Conservation (phyloP, 371 early-diverging fungal species). For the Lichtheimia hyalospora region DNA sequence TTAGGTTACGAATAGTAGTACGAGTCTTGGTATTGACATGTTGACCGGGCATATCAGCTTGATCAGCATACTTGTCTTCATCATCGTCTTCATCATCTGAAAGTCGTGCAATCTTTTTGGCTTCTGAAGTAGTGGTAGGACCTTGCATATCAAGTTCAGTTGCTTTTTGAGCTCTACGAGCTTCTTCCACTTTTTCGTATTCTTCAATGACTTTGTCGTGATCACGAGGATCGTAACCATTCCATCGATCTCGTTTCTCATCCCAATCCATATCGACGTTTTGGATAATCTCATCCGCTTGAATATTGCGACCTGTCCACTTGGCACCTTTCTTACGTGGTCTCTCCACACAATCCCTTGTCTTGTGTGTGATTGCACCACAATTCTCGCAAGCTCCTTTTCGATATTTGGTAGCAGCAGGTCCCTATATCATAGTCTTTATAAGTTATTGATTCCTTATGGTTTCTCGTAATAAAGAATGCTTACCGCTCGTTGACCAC, state of each 20-base stretch:
- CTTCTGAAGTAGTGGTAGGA: constrained; percentile 52
- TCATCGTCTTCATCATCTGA: constrained; percentile 77
- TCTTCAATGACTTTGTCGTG: constrained; percentile 81
- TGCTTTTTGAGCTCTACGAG: constrained; percentile 80
- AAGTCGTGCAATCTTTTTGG: constrained; percentile 53
- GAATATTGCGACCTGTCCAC: constrained; percentile 84
- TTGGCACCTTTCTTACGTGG: constrained; percentile 90
- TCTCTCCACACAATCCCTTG: constrained; percentile 92
- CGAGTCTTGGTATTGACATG: constrained; percentile 89
- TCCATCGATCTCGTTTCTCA: constrained; percentile 97
- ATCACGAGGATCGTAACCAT: constrained; percentile 91
- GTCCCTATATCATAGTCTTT: constrained; percentile 57
- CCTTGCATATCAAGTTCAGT: constrained; percentile 73
- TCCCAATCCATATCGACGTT: constrained; percentile 87
- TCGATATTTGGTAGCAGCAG: constrained; percentile 87
- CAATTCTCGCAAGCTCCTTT: constrained; percentile 97
- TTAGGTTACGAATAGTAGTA: constrained; percentile 93
- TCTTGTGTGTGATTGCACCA: constrained; percentile 93
- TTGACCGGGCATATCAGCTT: constrained; percentile 88
- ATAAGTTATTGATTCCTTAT: too few relatives aligned
- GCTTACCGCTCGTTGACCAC: constrained; percentile 74
- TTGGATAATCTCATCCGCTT: constrained; percentile 84
- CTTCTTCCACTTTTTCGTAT: constrained; percentile 91
- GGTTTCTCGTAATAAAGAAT: too few relatives aligned
- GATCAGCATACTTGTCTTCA: constrained; percentile 92